Base-by-base conservation (phyloP, 23 red algal genomes). In the Agarophyton chilense region DNA sequence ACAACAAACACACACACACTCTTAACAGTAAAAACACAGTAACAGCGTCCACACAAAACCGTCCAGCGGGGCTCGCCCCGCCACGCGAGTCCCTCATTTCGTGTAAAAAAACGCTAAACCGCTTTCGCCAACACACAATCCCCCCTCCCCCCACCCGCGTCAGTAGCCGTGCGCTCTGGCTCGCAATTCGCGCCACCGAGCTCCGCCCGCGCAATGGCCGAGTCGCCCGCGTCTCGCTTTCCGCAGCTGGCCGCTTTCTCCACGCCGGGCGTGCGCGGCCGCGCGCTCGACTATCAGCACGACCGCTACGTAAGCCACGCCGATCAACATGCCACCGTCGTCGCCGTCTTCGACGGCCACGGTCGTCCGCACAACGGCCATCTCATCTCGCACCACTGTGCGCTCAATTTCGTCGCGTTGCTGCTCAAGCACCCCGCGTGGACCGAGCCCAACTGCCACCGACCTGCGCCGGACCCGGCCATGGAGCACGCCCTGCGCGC, bases 261-360 rank as follows among this genome's bases (percentile, higher is more conserved):
- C 68, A 74, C 68, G 40, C 68, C 68, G 4, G 68, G 68, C 0
- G 36, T 33, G 4, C 38, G 68, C 4, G 79, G 79, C 4, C 52
- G 79, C 19, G 55, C 55, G 2, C 17, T 21, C 29, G 25, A 49
- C 39, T 83, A 62, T 28, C 79, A 83, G 26, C 79, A 83, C 47
- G 79, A 83, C 35, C 79, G 79, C 35, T 61, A 58, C 31, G n/a
- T 83, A 18, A 42, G 55, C 39, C 26, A 52, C 28, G 29, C 56
- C 2, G 42, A 61, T 32, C 25, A 63, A 5, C 79, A 83, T 25
- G 79, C 55, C 7, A 65, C 41, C 14, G 79, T 83, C 55, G 44
- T 83, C n/a, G 79, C 14, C 4, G 79, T 83, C 32, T 83, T 83
- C 29, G 79, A 83, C 29, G 79, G 79, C 6, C 79, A 83, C 29